phyloP scores from a whole-genome alignment of 2,329 filamentous ascomycete species.

The Colletotrichum spinosum region DNA sequence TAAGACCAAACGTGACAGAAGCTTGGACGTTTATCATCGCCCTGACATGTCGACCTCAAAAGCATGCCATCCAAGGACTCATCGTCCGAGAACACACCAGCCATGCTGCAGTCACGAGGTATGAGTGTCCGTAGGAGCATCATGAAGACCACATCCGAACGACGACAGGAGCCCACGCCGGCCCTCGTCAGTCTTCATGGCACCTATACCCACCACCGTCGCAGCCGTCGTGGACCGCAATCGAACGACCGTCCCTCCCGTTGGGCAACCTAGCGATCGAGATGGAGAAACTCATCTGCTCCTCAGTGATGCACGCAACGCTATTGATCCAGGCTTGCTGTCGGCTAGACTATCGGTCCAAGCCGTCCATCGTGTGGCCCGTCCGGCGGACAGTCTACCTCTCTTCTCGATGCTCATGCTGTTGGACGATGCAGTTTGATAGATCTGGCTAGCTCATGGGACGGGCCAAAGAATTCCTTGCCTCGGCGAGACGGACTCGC shows the following conservation, averaged over 20 bases:
- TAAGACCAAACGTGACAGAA: conserved; percentile 15
- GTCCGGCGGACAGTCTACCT: conserved; percentile 7
- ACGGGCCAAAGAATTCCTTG: conserved; percentile 17
- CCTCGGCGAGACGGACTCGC: background rate
- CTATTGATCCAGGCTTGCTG: conserved; percentile 19
- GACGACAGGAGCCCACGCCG: conserved; percentile 7
- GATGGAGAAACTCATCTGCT: conserved; percentile 6
- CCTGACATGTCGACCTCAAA: conserved; percentile 27
- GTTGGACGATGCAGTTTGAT: conserved; percentile 29
- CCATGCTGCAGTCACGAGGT: conserved; percentile 11
- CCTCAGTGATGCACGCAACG: conserved; percentile 1
- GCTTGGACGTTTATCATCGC: conserved; percentile 21
- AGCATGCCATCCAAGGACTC: background rate
- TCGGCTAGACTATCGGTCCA: conserved; percentile 18
- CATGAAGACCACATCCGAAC: conserved; percentile 11
- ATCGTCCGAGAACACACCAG: background rate
- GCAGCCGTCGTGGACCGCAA: conserved; percentile 22
- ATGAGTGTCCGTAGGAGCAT: conserved; percentile 1
- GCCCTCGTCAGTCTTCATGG: background rate
- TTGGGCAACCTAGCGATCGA: conserved; percentile 11
- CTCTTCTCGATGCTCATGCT: conserved; percentile 19
- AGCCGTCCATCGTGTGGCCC: conserved; percentile 10
- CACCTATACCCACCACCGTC: conserved; percentile 26
- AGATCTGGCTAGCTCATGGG: conserved; percentile 32
- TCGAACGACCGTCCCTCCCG: conserved; percentile 2